Percentiles rank a stretch among this genome's conserved stretches.
These are phyloP conservation scores for Gossypium australe DNA, from an alignment of 345 rosid species.

Conservation along the genomic window DNA sequence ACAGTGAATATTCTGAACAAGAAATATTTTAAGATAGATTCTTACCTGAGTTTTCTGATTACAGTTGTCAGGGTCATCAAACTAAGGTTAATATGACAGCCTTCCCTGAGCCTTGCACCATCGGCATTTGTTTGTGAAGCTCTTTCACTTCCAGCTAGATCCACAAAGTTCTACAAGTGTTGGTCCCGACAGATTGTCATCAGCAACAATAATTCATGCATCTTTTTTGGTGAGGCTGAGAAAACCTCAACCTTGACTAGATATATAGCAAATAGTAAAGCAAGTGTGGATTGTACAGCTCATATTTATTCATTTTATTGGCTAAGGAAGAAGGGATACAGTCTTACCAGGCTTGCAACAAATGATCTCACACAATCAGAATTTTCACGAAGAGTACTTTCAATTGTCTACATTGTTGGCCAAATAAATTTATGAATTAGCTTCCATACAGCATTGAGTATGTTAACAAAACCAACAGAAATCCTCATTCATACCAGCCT, in stretches of 20 bases:
- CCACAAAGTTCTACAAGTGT: conserved; percentile 86
- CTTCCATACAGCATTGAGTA: neutral
- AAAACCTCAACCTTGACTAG: neutral
- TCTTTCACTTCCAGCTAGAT: conserved; percentile 99
- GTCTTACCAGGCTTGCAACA: conserved; percentile 87
- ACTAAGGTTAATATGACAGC: conserved; percentile 98
- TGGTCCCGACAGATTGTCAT: conserved; percentile 11
- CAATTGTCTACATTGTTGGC: conserved; percentile 56
- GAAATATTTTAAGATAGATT: neutral
- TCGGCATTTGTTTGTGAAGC: conserved; percentile 96
- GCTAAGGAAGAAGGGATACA: neutral
- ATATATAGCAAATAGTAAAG: neutral
- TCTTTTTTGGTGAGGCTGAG: neutral
- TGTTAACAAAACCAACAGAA: neutral
- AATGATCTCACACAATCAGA: conserved; percentile 94
- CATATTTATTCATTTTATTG: neutral
- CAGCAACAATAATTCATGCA: neutral
- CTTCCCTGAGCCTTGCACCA: conserved; percentile 95
- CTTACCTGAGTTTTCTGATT: conserved; percentile 91
- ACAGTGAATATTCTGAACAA: neutral
- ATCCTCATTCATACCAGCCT: conserved; percentile 55
- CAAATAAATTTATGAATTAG: conserved; percentile 22
- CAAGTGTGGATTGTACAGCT: neutral
- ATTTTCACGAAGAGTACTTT: conserved; percentile 89
- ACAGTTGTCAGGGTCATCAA: conserved; percentile 98